Conservation (phyloP, 106 monocot genomes). For the Acorus gramineus region DNA sequence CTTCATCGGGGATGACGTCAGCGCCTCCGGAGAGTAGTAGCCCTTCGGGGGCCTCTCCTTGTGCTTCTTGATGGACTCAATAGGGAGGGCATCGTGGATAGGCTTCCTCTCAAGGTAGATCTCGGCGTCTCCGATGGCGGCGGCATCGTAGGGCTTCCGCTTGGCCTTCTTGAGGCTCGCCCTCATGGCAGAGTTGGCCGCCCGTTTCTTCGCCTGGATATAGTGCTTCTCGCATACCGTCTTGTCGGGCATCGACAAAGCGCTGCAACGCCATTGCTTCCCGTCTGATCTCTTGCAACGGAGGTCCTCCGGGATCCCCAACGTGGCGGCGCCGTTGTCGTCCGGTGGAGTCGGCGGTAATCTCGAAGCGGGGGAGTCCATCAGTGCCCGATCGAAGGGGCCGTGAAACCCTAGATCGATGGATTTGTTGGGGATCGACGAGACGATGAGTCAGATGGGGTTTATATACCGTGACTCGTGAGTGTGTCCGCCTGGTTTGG, state of each 20-base stretch:
- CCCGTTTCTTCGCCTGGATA: constrained; percentile 91
- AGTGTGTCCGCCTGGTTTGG: too few species aligned
- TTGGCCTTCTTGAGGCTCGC: constrained; percentile 44
- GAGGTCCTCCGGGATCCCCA: constrained; percentile 67
- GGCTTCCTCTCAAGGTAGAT: constrained; percentile 19
- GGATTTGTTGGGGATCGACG: too few species aligned
- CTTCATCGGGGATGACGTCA: not conserved
- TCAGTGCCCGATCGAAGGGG: too few species aligned
- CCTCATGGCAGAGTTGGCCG: constrained; percentile 77
- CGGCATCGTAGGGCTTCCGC: constrained; percentile 8
- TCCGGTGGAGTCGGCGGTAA: constrained; percentile 18
- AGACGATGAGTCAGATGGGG: too few species aligned
- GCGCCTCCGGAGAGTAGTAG: constrained; percentile 9
- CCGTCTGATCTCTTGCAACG: constrained; percentile 98
- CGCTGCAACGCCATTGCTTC: constrained; percentile 99
- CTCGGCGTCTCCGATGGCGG: constrained; percentile 12
- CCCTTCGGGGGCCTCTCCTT: constrained; percentile 33
- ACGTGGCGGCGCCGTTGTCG: constrained; percentile 9
- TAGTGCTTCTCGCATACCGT: constrained; percentile 99
- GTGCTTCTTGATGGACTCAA: constrained; percentile 15
- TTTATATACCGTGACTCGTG: too few species aligned
- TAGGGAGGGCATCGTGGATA: not conserved
- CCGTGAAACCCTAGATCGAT: too few species aligned
- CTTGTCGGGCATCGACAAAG: constrained; percentile 95
- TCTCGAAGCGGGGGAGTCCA: too few species aligned